Evolutionary conservation across 306 rosid genomes (phyloP).

Genomic region (Canavalia gladiata): DNA sequence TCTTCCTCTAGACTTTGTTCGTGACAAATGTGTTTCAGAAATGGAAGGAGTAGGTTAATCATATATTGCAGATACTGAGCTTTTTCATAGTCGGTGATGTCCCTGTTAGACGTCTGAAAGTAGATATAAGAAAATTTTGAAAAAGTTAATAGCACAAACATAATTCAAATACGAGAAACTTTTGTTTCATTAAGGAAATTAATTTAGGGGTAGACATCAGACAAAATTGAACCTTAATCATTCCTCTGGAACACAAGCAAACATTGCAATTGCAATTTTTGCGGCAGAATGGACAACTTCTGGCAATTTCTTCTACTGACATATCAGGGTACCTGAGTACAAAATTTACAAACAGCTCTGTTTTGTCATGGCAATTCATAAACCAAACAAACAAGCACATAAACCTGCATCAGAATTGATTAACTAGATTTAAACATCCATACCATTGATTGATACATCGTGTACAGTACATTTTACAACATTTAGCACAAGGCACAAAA

Average conservation of each 20-base stretch:
- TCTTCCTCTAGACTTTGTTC: slow-evolving; percentile 74
- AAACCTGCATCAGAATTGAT: slow-evolving; percentile 7
- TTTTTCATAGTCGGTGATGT: slow-evolving; percentile 57
- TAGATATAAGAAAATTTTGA: slow-evolving; percentile 32
- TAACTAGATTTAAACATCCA: slow-evolving; percentile 11
- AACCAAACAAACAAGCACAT: slow-evolving; percentile 22
- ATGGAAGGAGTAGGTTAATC: slow-evolving; percentile 60
- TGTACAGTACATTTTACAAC: slow-evolving; percentile 70
- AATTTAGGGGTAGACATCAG: slow-evolving; percentile 23
- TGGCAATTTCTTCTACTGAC: slow-evolving; percentile 62
- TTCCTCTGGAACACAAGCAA: slow-evolving; percentile 72
- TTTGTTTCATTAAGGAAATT: slow-evolving; percentile 35
- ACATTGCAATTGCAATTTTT: slow-evolving; percentile 81
- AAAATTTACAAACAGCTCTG: slow-evolving; percentile 40
- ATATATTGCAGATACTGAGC: slow-evolving; percentile 59
- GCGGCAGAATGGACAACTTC: slow-evolving; percentile 75
- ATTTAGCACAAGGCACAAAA: slow-evolving; percentile 66
- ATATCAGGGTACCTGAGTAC: slow-evolving; percentile 69
- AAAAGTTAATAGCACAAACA: background rate
- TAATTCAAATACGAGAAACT: background rate
- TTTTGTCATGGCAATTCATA: slow-evolving; percentile 10
- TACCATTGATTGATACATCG: slow-evolving; percentile 79
- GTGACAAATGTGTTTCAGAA: slow-evolving; percentile 66
- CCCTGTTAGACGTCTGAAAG: slow-evolving; percentile 69
- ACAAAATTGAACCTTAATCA: slow-evolving; percentile 65